Percentiles rank a stretch among this genome's conserved stretches.
phyloP scores from a whole-genome alignment of 306 rosid genomes.

The Cyamopsis tetragonoloba region DNA sequence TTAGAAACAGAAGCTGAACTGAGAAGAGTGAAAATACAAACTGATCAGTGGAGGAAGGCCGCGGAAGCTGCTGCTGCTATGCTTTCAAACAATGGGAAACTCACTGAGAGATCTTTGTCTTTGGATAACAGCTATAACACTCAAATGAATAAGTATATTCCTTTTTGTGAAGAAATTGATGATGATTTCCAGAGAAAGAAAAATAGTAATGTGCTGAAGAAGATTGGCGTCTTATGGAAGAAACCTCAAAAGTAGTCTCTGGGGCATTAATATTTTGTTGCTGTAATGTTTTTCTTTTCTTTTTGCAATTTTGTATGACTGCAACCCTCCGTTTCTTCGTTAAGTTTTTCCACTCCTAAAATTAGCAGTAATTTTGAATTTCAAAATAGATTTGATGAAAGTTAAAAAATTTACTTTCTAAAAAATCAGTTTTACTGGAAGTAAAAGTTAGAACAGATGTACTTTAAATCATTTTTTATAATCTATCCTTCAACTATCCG shows the following conservation, averaged over 20 bases:
- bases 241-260: slow-evolving; percentile 66
- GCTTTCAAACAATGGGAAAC: slow-evolving; percentile 66
- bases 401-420: too few species aligned
- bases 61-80: slow-evolving; percentile 92
- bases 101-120: slow-evolving; percentile 64
- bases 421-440: too few species aligned
- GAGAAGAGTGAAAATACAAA: slow-evolving; percentile 74
- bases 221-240: slow-evolving; percentile 91
- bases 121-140: slow-evolving; percentile 62
- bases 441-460: too few species aligned
- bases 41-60: slow-evolving; percentile 98
- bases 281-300: background rate
- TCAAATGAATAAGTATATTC: slow-evolving; percentile 44
- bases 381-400: too few species aligned
- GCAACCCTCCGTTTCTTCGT: background rate
- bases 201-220: slow-evolving; percentile 86
- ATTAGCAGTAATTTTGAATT: too few species aligned
- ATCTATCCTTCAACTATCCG: background rate
- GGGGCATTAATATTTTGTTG: background rate
- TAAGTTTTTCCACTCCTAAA: too few species aligned
- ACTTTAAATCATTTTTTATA: background rate
- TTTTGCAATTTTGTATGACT: slow-evolving; percentile 2
- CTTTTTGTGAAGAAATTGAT: slow-evolving; percentile 63
- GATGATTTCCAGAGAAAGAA: slow-evolving; percentile 80
- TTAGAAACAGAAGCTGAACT: slow-evolving; percentile 70